Conservation (phyloP, 2,329 filamentous ascomycete genomes). For the Nannizziopsis arthrosporioides region DNA sequence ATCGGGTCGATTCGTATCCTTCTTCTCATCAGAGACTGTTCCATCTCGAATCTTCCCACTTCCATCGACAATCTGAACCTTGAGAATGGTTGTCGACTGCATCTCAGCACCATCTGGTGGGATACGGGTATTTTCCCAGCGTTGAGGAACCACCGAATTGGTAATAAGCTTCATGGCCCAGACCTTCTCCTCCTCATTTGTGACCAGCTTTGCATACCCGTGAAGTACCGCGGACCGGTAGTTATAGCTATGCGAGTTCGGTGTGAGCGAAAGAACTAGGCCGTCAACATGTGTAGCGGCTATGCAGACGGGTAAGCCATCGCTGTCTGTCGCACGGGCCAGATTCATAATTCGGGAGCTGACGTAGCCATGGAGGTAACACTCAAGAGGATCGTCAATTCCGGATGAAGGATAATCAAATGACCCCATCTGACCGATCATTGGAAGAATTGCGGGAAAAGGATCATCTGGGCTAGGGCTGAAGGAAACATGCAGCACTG, state of each 20-base stretch:
- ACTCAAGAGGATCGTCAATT: constrained; percentile 53
- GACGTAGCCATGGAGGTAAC: constrained; percentile 78
- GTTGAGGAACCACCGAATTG: constrained; percentile 54
- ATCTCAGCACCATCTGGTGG: constrained; percentile 65
- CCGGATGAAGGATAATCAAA: constrained; percentile 52
- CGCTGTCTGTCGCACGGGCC: constrained; percentile 33
- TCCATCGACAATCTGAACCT: constrained; percentile 55
- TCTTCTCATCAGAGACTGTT: constrained; percentile 49
- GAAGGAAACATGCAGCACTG: constrained; percentile 72
- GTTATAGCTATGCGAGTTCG: constrained; percentile 74
- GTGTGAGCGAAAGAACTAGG: constrained; percentile 65
- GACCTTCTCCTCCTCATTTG: constrained; percentile 56
- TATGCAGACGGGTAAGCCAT: constrained; percentile 59
- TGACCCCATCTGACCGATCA: constrained; percentile 74
- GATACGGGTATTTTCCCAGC: constrained; percentile 57
- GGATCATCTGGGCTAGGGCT: constrained; percentile 48
- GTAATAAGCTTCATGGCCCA: constrained; percentile 73
- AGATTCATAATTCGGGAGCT: constrained; percentile 64
- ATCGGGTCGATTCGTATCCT: constrained; percentile 40
- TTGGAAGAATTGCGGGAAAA: constrained; percentile 67
- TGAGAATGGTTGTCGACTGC: constrained; percentile 60
- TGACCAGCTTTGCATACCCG: constrained; percentile 58
- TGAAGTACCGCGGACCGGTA: constrained; percentile 72
- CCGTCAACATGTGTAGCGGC: constrained; percentile 67
- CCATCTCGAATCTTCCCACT: constrained; percentile 65